Evolutionary conservation across 495 filamentous ascomycete genomes (phyloP).

Genomic region (Penicillium argentinense): DNA sequence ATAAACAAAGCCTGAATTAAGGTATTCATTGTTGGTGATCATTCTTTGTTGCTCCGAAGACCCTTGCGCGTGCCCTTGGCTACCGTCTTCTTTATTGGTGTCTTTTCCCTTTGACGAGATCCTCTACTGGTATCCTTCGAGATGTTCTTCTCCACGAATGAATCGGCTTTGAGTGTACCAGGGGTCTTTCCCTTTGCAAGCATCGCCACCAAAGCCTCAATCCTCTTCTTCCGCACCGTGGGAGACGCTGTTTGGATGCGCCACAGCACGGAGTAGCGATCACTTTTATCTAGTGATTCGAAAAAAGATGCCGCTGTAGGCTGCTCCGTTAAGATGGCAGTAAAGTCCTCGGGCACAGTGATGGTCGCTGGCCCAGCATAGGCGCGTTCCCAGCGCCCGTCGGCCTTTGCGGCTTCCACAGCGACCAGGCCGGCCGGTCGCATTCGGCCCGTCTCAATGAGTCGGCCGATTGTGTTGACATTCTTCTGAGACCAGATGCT

Average conservation of each 20-base stretch:
- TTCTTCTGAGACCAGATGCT: conserved; percentile 56
- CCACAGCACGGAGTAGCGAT: conserved; percentile 44
- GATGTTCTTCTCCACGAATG: no score
- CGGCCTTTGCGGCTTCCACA: conserved; percentile 52
- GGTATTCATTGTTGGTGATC: no score
- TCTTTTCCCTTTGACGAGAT: no score
- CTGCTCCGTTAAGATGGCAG: conserved; percentile 26
- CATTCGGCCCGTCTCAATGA: conserved; percentile 47
- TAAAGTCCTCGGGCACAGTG: conserved; percentile 45
- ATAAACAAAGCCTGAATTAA: no score
- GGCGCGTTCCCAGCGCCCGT: conserved; percentile 56
- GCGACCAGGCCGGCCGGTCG: conserved; percentile 43
- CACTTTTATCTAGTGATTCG: conserved; percentile 38
- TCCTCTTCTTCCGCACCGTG: conserved; percentile 15
- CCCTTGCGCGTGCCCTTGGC: no score
- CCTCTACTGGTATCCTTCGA: no score
- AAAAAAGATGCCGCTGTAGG: conserved; percentile 36
- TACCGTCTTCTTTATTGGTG: no score
- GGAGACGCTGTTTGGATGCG: conserved; percentile 39
- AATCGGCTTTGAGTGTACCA: not conserved
- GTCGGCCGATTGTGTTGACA: conserved; percentile 41
- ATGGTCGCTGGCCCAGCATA: conserved; percentile 49
- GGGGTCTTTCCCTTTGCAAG: conserved; percentile 19
- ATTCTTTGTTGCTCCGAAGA: no score
- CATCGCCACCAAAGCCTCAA: conserved; percentile 21